Percentiles rank a stretch among this genome's conserved stretches.
These are phyloP conservation scores for Amaranthus tricolor DNA, from an alignment of 179 eudicot species.

Conservation along the genomic window DNA sequence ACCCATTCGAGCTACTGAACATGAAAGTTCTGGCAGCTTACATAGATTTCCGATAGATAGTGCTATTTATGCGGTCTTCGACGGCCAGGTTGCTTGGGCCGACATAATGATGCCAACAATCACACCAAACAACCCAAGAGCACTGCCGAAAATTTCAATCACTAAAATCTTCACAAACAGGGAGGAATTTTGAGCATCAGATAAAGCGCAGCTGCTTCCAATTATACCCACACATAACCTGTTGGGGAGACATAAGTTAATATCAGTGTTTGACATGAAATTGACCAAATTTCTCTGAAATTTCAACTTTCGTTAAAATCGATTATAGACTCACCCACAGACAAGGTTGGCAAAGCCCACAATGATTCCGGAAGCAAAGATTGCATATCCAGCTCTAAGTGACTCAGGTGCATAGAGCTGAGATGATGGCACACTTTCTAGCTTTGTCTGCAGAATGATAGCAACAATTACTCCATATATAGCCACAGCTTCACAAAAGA, in stretches of 20 bases:
- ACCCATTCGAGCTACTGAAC: conserved; percentile 23
- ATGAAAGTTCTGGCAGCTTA: conserved; percentile 18
- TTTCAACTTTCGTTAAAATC: background rate
- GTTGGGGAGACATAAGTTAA: conserved; percentile 10
- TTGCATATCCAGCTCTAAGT: conserved; percentile 94
- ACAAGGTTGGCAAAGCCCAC: conserved; percentile 97
- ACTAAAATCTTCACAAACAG: conserved; percentile 95
- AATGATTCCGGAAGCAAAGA: conserved; percentile 88
- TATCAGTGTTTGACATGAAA: background rate
- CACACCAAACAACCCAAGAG: conserved; percentile 96
- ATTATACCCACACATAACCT: conserved; percentile 95
- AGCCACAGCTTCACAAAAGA: conserved; percentile 98
- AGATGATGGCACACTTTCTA: conserved; percentile 82
- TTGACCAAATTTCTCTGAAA: no score
- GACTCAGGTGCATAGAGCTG: conserved; percentile 73
- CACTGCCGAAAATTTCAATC: conserved; percentile 96
- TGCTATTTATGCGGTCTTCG: conserved; percentile 33
- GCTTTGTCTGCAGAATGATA: conserved; percentile 91
- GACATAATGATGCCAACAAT: conserved; percentile 99
- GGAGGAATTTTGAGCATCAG: conserved; percentile 98
- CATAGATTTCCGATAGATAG: background rate
- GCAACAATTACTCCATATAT: conserved; percentile 98
- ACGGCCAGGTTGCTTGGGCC: conserved; percentile 96
- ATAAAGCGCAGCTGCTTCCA: conserved; percentile 98
- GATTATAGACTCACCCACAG: conserved; percentile 61